Percentiles rank a stretch among this genome's conserved stretches.
Conservation (phyloP, 2,329 filamentous ascomycete genomes). For the Hymenoscyphus repandus region DNA sequence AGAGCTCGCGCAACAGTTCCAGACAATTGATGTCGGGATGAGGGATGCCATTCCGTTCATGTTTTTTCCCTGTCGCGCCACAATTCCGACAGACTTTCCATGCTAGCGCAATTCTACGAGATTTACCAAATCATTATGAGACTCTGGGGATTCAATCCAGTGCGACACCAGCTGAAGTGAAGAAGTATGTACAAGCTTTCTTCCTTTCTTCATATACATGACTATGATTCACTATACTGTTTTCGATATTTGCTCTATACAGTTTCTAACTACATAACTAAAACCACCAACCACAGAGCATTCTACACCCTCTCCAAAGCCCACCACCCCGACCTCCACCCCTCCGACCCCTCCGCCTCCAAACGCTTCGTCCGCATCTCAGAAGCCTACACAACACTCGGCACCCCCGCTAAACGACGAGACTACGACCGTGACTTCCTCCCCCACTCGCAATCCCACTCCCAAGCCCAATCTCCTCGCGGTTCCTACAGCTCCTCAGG, state of each 20-base stretch:
- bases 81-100: constrained; percentile 37
- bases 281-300: constrained; percentile 40
- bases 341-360: constrained; percentile 63
- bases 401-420: constrained; percentile 66
- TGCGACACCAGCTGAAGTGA: constrained; percentile 73
- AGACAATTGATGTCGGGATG: constrained; percentile 41
- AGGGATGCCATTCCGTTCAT: constrained; percentile 55
- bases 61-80: constrained; percentile 15
- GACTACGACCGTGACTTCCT: constrained; percentile 73
- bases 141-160: constrained; percentile 65
- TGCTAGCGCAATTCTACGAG: constrained; percentile 33
- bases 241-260: too few species aligned
- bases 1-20: not conserved
- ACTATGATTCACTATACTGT: too few species aligned
- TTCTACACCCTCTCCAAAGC: constrained; percentile 91
- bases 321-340: constrained; percentile 92
- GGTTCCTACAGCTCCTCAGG: constrained; percentile 52
- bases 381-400: constrained; percentile 76
- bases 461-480: constrained; percentile 24
- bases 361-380: constrained; percentile 76
- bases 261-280: not conserved
- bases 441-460: constrained; percentile 21
- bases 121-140: constrained; percentile 68
- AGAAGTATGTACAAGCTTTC: constrained; percentile 54
- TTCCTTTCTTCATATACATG: too few species aligned